Base-by-base conservation (phyloP, 192 early-diverging fungal genomes). In the Coemansia reversa region DNA sequence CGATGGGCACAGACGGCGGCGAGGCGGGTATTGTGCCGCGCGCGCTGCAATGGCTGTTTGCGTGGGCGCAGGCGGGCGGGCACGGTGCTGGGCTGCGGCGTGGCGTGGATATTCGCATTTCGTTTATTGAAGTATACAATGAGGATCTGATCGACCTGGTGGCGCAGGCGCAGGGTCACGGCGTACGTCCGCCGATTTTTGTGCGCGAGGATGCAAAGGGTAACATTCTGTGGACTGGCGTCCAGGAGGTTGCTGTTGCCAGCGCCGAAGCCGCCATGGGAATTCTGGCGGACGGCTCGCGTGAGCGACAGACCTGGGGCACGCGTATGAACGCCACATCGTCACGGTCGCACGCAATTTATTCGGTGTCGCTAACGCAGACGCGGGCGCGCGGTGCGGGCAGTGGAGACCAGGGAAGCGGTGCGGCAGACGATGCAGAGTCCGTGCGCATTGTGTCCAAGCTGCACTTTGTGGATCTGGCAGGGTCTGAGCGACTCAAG, bases 391-490 rank as follows among this genome's bases (percentile, higher is more conserved):
- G 67, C 39, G 33, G 39, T 22, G n/a, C 55, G 2, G 25, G 55
- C 11, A 14, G 48, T 7, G 50, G 52, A 14, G 35, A 39, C 35
- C 35, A 39, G 35, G 30, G 30, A 5, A 55, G 49, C 23, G 53
- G 56, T 4, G 51, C 66, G 5, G 61, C 47, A 1, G 55, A 57
- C 7, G 39, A 42, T 22, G 87, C 80, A 8, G 87, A 87, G 54
- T 83, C 83, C 70, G 66, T 90, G 16, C 77, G 82, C 4, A 72
- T 92, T 14, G 84, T 83, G 5, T 94, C 92, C 29, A 99, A 98
- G 77, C 94, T 99, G 59, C 93, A 97, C 72, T 99, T 99, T 85
- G 97, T 99, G 14, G 97, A 99, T 83, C 79, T 99, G 75, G 97
- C 97, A 20, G 97, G 97, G 28, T 94, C 92, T 51, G 97, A 99